Percentiles rank a stretch among this genome's conserved stretches.
phyloP scores from a whole-genome alignment of 345 rosid genomes.

The Abelmoschus esculentus region DNA sequence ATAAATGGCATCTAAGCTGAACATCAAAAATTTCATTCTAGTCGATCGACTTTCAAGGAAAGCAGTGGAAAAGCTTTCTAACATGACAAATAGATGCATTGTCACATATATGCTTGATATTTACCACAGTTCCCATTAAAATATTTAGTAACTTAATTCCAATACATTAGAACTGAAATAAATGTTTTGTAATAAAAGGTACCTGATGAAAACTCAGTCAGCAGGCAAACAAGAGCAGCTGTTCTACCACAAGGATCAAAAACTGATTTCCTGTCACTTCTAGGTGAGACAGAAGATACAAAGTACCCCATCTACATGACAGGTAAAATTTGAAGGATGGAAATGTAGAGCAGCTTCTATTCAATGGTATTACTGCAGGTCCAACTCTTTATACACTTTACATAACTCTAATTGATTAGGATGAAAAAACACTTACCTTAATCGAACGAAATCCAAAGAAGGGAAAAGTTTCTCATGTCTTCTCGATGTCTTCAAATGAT shows the following conservation, averaged over 20 bases:
- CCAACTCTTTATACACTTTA: slow-evolving; percentile 43
- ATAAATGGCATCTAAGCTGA: neutral
- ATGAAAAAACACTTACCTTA: slow-evolving; percentile 35
- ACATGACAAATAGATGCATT: no score
- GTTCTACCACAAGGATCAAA: slow-evolving; percentile 36
- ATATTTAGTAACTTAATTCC: neutral
- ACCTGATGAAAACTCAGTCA: slow-evolving; percentile 41
- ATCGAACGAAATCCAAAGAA: slow-evolving; percentile 43
- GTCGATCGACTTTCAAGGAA: neutral
- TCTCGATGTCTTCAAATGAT: slow-evolving; percentile 30
- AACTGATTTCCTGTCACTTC: slow-evolving; percentile 42
- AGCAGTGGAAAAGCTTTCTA: neutral
- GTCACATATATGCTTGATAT: no score
- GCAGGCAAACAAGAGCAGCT: slow-evolving; percentile 38
- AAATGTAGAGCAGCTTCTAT: slow-evolving; percentile 5
- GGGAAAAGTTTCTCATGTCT: slow-evolving; percentile 32
- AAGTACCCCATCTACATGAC: slow-evolving; percentile 54
- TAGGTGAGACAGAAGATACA: slow-evolving; percentile 35
- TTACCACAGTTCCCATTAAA: no score
- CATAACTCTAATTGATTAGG: slow-evolving; percentile 38
- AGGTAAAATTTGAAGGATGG: slow-evolving; percentile 20
- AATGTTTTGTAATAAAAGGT: slow-evolving; percentile 21
- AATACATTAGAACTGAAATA: slow-evolving; percentile 8
- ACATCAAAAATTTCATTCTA: neutral
- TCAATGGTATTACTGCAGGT: slow-evolving; percentile 30